Evolutionary conservation across 1,284 basidiomycete species (phyloP).

Genomic region (Austroboletus novae-zelandiae): DNA sequence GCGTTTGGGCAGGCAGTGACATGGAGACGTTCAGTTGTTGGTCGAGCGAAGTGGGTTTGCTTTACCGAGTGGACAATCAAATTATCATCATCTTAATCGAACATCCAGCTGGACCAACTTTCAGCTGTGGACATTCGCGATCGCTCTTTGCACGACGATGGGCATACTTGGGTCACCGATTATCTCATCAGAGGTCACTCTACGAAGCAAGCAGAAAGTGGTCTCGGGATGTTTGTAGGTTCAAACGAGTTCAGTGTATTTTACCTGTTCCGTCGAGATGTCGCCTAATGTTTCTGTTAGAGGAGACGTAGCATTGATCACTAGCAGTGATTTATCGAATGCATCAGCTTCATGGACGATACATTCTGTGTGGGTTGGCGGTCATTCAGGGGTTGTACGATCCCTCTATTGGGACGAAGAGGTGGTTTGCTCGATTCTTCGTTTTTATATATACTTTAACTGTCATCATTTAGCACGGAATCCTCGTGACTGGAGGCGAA

Average conservation of each 20-base stretch:
- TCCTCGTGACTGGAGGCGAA: slow-evolving; percentile 62
- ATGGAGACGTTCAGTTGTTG: slow-evolving; percentile 84
- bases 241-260: slow-evolving; percentile 53
- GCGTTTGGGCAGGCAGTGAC: slow-evolving; percentile 74
- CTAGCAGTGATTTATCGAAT: slow-evolving; percentile 39
- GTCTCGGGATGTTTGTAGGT: slow-evolving; percentile 51
- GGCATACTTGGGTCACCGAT: slow-evolving; percentile 58
- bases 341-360: slow-evolving; percentile 45
- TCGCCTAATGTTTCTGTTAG: slow-evolving; percentile 33
- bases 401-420: slow-evolving; percentile 55
- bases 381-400: slow-evolving; percentile 57
- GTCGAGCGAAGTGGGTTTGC: slow-evolving; percentile 56
- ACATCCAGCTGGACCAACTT: slow-evolving; percentile 47
- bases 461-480: slow-evolving; percentile 37
- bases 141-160: slow-evolving; percentile 46
- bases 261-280: neutral
- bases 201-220: slow-evolving; percentile 21
- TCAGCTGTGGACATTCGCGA: slow-evolving; percentile 51
- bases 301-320: slow-evolving; percentile 57
- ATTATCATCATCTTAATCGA: neutral
- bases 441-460: neutral
- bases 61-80: neutral
- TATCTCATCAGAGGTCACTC: slow-evolving; percentile 52
- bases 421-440: slow-evolving; percentile 31
- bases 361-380: slow-evolving; percentile 48